Evolutionary conservation across 73 alveolate species (phyloP).

Genomic region (Diophrys sp.): DNA sequence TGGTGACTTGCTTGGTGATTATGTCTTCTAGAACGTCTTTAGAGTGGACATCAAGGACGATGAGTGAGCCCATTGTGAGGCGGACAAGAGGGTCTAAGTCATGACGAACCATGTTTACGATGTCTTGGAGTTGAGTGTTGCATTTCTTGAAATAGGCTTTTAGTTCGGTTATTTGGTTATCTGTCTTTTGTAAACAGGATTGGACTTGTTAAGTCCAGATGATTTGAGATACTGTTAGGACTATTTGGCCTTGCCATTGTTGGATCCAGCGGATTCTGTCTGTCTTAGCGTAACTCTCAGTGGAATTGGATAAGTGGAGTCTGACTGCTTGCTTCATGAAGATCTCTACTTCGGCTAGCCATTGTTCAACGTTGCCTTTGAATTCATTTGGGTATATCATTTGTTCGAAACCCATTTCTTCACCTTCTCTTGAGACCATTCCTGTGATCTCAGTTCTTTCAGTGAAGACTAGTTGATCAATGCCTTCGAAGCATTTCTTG

Average conservation of each 20-base stretch:
- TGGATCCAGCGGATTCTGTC: conserved; percentile 71
- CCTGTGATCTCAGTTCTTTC: conserved; percentile 80
- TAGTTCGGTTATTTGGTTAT: conserved; percentile 65
- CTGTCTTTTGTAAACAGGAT: conserved; percentile 80
- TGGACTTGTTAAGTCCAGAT: conserved; percentile 68
- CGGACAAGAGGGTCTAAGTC: conserved; percentile 50
- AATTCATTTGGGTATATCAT: conserved; percentile 91
- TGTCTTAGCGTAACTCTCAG: conserved; percentile 76
- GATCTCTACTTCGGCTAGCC: conserved; percentile 89
- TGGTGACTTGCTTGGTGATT: conserved; percentile 43
- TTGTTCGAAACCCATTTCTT: conserved; percentile 80
- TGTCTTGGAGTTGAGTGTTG: conserved; percentile 55
- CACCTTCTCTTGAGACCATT: conserved; percentile 81
- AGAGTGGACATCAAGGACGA: conserved; percentile 93
- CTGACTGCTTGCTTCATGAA: too few species aligned
- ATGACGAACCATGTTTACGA: conserved; percentile 62
- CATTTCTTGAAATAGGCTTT: conserved; percentile 61
- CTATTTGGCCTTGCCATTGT: conserved; percentile 81
- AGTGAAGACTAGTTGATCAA: conserved; percentile 72
- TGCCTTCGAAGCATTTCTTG: conserved; percentile 96
- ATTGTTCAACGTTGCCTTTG: conserved; percentile 86
- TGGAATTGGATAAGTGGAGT: conserved; percentile 71
- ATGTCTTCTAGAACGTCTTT: conserved; percentile 66
- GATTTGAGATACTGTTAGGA: conserved; percentile 70
- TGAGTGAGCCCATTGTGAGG: conserved; percentile 69